These are phyloP conservation scores for Ophiostoma australiae DNA, from an alignment of 2,329 filamentous ascomycete species.

Conservation along the genomic window DNA sequence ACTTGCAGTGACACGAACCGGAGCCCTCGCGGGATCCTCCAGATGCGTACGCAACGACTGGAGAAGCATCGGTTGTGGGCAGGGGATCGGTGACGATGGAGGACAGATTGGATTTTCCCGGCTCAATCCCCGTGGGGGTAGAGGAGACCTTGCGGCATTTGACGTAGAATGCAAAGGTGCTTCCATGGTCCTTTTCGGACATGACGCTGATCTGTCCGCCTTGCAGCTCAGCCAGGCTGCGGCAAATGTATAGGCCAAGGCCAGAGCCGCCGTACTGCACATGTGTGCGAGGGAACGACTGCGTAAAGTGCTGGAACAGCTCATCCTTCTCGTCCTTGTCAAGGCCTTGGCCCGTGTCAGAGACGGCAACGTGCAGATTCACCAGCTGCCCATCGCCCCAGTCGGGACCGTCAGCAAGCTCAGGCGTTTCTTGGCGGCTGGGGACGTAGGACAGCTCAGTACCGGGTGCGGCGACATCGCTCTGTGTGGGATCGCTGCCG, in stretches of 20 bases:
- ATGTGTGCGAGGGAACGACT: conserved; percentile 69
- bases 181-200: conserved; percentile 62
- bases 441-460: conserved; percentile 49
- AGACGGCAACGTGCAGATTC: conserved; percentile 66
- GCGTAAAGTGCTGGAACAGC: conserved; percentile 74
- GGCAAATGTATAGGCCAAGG: conserved; percentile 71
- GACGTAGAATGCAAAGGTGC: conserved; percentile 73
- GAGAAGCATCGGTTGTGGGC: conserved; percentile 27
- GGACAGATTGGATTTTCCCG: conserved; percentile 21
- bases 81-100: conserved; percentile 33
- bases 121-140: conserved; percentile 14
- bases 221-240: conserved; percentile 70
- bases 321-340: conserved; percentile 64
- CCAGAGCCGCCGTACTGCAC: conserved; percentile 75
- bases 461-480: conserved; percentile 8
- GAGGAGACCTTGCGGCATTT: conserved; percentile 51
- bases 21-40: not conserved
- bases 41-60: conserved; percentile 17
- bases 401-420: conserved; percentile 45
- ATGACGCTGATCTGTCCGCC: conserved; percentile 72
- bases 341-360: conserved; percentile 67
- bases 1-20: conserved; percentile 12
- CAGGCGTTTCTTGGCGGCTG: conserved; percentile 32
- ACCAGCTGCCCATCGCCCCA: conserved; percentile 70
- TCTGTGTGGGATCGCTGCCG: conserved; percentile 13